Conservation (phyloP, 495 filamentous ascomycete species). For the Penicillium salamii region DNA sequence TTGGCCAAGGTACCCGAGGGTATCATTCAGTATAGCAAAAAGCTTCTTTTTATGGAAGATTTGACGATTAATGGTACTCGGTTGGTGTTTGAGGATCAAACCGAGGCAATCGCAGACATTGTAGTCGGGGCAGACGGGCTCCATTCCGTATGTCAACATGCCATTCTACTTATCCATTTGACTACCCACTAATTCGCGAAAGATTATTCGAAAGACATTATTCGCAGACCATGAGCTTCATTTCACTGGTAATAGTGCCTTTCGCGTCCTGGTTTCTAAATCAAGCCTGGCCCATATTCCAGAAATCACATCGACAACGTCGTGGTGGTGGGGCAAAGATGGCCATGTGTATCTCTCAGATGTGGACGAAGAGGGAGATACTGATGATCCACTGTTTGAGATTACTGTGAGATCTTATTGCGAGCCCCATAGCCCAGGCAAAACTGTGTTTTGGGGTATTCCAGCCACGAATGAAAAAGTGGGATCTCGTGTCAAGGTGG, state of each 20-base stretch:
- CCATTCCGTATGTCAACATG: slow-evolving; percentile 40
- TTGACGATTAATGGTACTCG: slow-evolving; percentile 23
- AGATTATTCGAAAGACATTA: slow-evolving; percentile 8
- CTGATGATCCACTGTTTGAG: slow-evolving; percentile 14
- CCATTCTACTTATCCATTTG: neutral
- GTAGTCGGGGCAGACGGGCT: slow-evolving; percentile 54
- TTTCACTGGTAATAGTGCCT: slow-evolving; percentile 41
- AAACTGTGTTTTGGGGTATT: slow-evolving; percentile 46
- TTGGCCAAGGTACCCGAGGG: slow-evolving; percentile 33
- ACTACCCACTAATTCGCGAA: neutral
- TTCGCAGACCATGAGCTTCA: slow-evolving; percentile 35
- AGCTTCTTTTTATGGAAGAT: slow-evolving; percentile 30
- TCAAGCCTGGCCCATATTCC: slow-evolving; percentile 26
- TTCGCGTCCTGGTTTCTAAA: slow-evolving; percentile 31
- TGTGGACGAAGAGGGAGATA: slow-evolving; percentile 33
- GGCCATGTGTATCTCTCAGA: slow-evolving; percentile 45
- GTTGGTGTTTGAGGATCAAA: slow-evolving; percentile 33
- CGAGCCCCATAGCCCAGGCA: slow-evolving; percentile 20
- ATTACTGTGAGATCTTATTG: slow-evolving; percentile 23
- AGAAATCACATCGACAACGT: slow-evolving; percentile 34
- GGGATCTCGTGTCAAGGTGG: slow-evolving; percentile 31
- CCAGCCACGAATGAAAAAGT: slow-evolving; percentile 38
- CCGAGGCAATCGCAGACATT: slow-evolving; percentile 37
- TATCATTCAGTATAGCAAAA: slow-evolving; percentile 38
- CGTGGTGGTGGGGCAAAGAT: slow-evolving; percentile 46